Percentiles rank a stretch among this genome's conserved stretches.
Evolutionary conservation across 1,284 basidiomycete genomes (phyloP).

Genomic region (Ustilago bromivora): DNA sequence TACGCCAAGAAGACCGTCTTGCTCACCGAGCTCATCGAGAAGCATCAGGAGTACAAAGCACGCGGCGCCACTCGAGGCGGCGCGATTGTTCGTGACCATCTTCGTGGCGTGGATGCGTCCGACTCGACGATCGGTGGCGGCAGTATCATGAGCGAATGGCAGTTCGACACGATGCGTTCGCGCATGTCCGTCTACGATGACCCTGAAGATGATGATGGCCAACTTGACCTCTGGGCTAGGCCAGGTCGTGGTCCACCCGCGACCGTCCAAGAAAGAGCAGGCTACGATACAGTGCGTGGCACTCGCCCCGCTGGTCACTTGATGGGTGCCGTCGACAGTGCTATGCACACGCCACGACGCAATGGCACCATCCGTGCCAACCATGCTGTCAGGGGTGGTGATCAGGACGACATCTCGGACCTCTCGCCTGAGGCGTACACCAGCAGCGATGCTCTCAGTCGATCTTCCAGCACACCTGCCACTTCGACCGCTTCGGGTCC

Average conservation of each 20-base stretch:
- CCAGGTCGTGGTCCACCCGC: conserved; percentile 60
- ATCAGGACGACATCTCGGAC: conserved; percentile 45
- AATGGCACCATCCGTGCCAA: conserved; percentile 32
- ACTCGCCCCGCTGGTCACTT: conserved; percentile 56
- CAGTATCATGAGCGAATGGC: conserved; percentile 90
- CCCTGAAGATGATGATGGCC: conserved; percentile 74
- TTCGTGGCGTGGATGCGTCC: conserved; percentile 43
- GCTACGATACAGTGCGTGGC: conserved; percentile 57
- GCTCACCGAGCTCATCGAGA: conserved; percentile 85
- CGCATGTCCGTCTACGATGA: conserved; percentile 74
- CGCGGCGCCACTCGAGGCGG: conserved; percentile 57
- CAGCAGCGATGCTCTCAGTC: conserved; percentile 44
- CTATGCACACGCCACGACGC: conserved; percentile 39
- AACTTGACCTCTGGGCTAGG: conserved; percentile 55
- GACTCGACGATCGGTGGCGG: conserved; percentile 56
- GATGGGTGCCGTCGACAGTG: conserved; percentile 54
- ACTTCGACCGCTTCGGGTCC: conserved; percentile 55
- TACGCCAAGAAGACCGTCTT: conserved; percentile 81
- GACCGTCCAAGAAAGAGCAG: conserved; percentile 69
- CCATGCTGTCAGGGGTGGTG: conserved; percentile 15
- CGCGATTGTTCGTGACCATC: conserved; percentile 52
- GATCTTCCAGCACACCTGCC: conserved; percentile 51
- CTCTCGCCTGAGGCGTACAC: conserved; percentile 42
- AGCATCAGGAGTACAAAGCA: conserved; percentile 67
- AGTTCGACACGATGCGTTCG: conserved; percentile 86